phyloP scores from a whole-genome alignment of 345 rosid species.

The Pugionium dolabratum region DNA sequence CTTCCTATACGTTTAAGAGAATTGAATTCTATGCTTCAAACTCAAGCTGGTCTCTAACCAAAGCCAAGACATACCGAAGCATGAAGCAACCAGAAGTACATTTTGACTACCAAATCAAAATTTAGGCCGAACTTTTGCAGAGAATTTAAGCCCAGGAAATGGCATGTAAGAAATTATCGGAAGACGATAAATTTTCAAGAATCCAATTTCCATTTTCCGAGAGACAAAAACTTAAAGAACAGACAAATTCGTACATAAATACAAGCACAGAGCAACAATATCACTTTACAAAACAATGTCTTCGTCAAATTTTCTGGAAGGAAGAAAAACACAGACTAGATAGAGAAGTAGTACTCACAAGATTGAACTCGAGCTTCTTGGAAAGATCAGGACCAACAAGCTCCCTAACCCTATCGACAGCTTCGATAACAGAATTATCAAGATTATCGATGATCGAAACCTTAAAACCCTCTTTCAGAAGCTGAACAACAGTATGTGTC shows the following conservation, averaged over 20 bases:
- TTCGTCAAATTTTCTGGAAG: background rate
- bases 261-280: conserved; percentile 2
- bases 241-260: background rate
- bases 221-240: background rate
- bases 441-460: conserved; percentile 85
- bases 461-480: conserved; percentile 70
- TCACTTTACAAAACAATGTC: background rate
- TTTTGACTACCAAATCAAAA: too few species aligned
- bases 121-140: too few species aligned
- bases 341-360: conserved; percentile 43
- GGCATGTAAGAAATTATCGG: background rate
- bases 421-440: conserved; percentile 74
- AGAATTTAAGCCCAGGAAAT: conserved; percentile 11
- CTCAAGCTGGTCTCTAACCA: conserved; percentile 4
- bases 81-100: background rate
- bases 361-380: conserved; percentile 62
- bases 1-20: too few species aligned
- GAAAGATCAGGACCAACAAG: conserved; percentile 79
- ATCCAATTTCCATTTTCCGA: conserved; percentile 10
- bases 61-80: conserved; percentile 6
- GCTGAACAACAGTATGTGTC: conserved; percentile 84
- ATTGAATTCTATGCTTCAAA: conserved; percentile 1
- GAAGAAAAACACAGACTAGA: background rate
- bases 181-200: background rate
- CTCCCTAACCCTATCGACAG: conserved; percentile 72